Evolutionary conservation across 345 rosid genomes (phyloP).

Genomic region (Linum tenue): DNA sequence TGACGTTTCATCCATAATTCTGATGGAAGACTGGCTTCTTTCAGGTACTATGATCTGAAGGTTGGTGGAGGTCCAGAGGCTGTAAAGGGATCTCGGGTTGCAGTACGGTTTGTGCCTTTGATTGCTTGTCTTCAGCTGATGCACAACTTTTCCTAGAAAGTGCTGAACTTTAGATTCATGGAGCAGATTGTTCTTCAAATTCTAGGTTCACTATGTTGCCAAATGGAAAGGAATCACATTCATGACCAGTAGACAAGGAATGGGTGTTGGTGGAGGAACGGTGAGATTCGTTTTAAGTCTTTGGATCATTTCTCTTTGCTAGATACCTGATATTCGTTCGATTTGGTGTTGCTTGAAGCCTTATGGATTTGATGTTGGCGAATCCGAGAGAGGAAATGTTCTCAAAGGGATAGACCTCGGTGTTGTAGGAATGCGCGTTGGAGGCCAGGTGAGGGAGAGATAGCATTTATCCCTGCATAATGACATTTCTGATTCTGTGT

Average conservation of each 20-base stretch:
- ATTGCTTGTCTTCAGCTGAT: background rate
- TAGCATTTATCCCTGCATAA: background rate
- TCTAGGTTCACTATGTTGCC: conserved; percentile 89
- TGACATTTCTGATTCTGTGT: too few species aligned
- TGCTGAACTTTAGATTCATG: conserved; percentile 4
- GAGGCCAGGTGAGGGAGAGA: conserved; percentile 64
- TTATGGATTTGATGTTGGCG: conserved; percentile 90
- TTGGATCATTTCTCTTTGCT: background rate
- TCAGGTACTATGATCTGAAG: conserved; percentile 87
- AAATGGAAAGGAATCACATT: conserved; percentile 92
- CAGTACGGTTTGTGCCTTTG: conserved; percentile 76
- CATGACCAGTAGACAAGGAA: conserved; percentile 97
- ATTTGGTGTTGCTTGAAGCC: conserved; percentile 39
- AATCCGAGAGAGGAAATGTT: conserved; percentile 76
- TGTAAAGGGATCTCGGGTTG: conserved; percentile 90
- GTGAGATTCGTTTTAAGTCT: conserved; percentile 28
- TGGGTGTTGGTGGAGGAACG: conserved; percentile 96
- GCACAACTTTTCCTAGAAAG: background rate
- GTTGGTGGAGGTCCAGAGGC: conserved; percentile 75
- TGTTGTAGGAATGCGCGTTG: conserved; percentile 89
- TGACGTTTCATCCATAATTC: conserved; percentile 3
- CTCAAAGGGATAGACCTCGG: conserved; percentile 94
- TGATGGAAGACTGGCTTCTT: conserved; percentile 12
- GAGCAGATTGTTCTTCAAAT: background rate
- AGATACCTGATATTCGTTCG: background rate